Conservation (phyloP, 2,329 filamentous ascomycete species). For the Arthrinium puccinioides region DNA sequence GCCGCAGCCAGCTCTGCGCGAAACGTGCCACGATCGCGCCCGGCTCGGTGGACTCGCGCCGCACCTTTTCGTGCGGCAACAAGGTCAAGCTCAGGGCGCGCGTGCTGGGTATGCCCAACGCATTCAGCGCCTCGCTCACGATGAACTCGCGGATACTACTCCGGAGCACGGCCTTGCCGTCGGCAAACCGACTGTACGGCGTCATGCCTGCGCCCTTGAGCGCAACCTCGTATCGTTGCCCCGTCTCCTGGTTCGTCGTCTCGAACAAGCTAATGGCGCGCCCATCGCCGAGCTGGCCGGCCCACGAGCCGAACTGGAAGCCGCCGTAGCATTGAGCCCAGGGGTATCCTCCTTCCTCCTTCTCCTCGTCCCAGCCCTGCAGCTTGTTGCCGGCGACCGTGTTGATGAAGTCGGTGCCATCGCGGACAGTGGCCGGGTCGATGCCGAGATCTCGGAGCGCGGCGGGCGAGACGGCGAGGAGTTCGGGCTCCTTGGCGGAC, state of each 20-base stretch:
- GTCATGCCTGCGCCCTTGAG: slow-evolving; percentile 91
- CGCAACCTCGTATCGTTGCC: slow-evolving; percentile 77
- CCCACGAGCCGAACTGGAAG: slow-evolving; percentile 77
- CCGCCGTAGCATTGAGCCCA: slow-evolving; percentile 99
- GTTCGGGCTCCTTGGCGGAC: slow-evolving; percentile 60
- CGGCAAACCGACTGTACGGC: slow-evolving; percentile 92
- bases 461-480: slow-evolving; percentile 72
- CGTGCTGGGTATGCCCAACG: slow-evolving; percentile 78
- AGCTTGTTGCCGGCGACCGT: slow-evolving; percentile 78
- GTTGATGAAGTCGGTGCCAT: slow-evolving; percentile 64
- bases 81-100: slow-evolving; percentile 77
- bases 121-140: slow-evolving; percentile 82
- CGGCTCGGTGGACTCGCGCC: slow-evolving; percentile 75
- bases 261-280: slow-evolving; percentile 93
- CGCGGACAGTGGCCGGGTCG: slow-evolving; percentile 53
- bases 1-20: slow-evolving; percentile 81
- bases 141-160: slow-evolving; percentile 93
- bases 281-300: slow-evolving; percentile 90
- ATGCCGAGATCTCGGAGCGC: slow-evolving; percentile 81
- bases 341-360: slow-evolving; percentile 63
- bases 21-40: slow-evolving; percentile 91
- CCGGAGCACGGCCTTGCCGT: slow-evolving; percentile 86
- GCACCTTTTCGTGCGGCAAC: slow-evolving; percentile 63
- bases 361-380: slow-evolving; percentile 67
- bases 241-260: slow-evolving; percentile 64